Percentiles rank a stretch among this genome's conserved stretches.
phyloP scores from a whole-genome alignment of 805 yeast genomes.

The Barnettozyma pratensis region DNA sequence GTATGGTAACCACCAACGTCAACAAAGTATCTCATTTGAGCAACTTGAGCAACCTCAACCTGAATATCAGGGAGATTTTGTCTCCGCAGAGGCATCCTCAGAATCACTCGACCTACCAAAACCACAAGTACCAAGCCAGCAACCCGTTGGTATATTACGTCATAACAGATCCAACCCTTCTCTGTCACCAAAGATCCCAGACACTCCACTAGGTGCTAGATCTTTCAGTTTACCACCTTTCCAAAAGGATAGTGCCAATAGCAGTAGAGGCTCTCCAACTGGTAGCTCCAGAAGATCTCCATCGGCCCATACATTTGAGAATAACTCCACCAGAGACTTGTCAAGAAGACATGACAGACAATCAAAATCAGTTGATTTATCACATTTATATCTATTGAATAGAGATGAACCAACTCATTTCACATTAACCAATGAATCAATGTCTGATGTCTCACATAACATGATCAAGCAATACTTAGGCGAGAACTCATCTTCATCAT shows the following conservation, averaged over 20 bases:
- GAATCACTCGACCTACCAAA: background rate
- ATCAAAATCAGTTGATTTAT: slow-evolving; percentile 35
- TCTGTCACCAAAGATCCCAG: slow-evolving; percentile 13
- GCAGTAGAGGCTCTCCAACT: background rate
- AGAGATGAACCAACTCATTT: slow-evolving; percentile 29
- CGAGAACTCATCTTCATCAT: slow-evolving; percentile 36
- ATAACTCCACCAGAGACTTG: background rate
- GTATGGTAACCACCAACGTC: background rate
- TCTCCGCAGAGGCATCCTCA: background rate
- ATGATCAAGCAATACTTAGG: slow-evolving; percentile 50
- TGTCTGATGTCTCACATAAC: slow-evolving; percentile 49
- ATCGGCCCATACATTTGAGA: background rate
- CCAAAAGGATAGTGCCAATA: background rate
- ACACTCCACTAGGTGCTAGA: slow-evolving; percentile 20
- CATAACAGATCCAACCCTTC: slow-evolving; percentile 9
- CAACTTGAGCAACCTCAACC: too few species aligned
- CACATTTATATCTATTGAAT: slow-evolving; percentile 35
- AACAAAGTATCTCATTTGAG: background rate
- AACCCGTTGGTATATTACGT: background rate
- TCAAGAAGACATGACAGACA: slow-evolving; percentile 18
- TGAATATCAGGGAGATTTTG: background rate
- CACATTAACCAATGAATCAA: slow-evolving; percentile 34
- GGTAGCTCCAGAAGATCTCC: slow-evolving; percentile 3
- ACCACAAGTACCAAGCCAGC: background rate
- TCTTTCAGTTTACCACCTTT: slow-evolving; percentile 18